Base-by-base conservation (phyloP, 1,284 basidiomycete species). In the Pseudozyma flocculosa region DNA sequence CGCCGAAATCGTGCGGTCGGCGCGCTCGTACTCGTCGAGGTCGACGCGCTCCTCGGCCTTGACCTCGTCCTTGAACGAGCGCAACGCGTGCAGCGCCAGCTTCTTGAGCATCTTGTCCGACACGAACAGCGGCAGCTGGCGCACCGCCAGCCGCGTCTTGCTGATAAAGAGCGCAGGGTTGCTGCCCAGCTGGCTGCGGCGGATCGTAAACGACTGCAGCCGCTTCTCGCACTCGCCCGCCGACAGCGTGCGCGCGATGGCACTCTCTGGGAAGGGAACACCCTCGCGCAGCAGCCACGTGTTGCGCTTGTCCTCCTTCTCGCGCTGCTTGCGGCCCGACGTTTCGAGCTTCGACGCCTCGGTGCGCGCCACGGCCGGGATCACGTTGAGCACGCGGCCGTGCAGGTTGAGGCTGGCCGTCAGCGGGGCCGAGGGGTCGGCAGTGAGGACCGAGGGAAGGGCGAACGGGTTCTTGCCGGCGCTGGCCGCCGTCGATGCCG, bases 151-250 rank as follows among this genome's bases (percentile, higher is more conserved):
- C 60, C 95, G 89, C 0, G 92, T 97, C 77, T 88, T 89, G 34
- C 91, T 94, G 67, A 98, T 88, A 80, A 89, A 98, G 4, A 99
- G 82, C 1, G 90, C 88, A 0, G 95, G 93, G 78, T 98, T 98
- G 92, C 83, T 11, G 84, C 81, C 51, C 87, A 78, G 61, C 54
- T 78, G 75, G 11, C 68, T 60, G 32, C 71, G 71, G 13, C 74
- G 54, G 11, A 71, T 54, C 19, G 58, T 58, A 54, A 78, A 78
- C 13, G 60, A 59, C 30, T 64, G 61, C 50, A 76, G 45, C 4
- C 75, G 46, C 45, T 61, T 63, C 41, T 77, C 74, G 13, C 56
- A 63, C 45, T 76, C 74, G 36, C 51, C 58, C 18, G 70, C 65
- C 2, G 60, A 50, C 8, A 72, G 43, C 11, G 42, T 45, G 17